Base-by-base conservation (phyloP, 2,329 filamentous ascomycete species). In the Pseudodiploospora longispora region DNA sequence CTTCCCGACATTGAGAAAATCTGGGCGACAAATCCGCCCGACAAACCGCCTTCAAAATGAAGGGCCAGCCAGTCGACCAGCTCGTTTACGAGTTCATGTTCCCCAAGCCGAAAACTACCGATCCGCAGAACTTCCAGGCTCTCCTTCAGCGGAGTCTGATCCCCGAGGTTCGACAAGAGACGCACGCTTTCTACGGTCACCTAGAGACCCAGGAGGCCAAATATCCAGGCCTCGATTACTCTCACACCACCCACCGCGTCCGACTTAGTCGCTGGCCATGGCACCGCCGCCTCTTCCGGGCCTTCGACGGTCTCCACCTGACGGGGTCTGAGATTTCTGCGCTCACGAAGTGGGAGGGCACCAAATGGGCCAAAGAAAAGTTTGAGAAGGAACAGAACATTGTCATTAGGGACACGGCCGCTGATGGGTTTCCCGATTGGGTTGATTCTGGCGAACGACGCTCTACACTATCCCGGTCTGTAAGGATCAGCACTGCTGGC, bases 271-370 rank as follows among this genome's bases (percentile, higher is more conserved):
- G 85, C 47, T 90, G 84, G 71, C 77, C 75, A 10, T 87, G 86
- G 78, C 85, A 91, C 62, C 75, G 80, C 49, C 77, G 82, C 46
- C 75, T 91, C 9, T 90, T 91, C 62, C 77, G 80, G 35, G 83
- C 85, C 29, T 88, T 91, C 56, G 83, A 89, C 62, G 67, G 64
- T 28, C 72, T 90, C 27, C 74, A 73, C 36, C 70, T 90, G 34
- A 91, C 85, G 6, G 67, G 77, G 46, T 68, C 71, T 54, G 85
- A 91, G 60, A 87, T 91, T 53, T 72, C 78, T 43, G 70, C 72
- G 40, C 70, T 90, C 59, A 89, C 85, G 47, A 83, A 85, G 57
- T 91, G 85, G 85, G 85, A 90, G 67, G 85, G 85, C 46, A 90
- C 85, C 7, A 80, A 82, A 49, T 90, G 85, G 85, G 86, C 86